phyloP scores from a whole-genome alignment of 495 filamentous ascomycete genomes.

The Xylaria bambusicola region DNA sequence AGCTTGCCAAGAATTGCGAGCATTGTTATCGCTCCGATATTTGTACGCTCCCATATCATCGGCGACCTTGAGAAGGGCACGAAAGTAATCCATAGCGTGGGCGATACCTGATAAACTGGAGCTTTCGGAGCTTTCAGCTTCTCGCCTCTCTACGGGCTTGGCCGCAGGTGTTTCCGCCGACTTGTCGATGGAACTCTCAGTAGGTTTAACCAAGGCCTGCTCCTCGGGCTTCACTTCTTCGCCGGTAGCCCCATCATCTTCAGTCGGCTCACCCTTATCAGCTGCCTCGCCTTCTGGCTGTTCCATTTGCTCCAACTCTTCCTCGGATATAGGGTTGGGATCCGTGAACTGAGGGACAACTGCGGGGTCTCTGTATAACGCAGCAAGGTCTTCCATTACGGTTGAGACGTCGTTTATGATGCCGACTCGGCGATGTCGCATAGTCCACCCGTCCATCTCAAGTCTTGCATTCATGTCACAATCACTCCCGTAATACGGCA shows the following conservation, averaged over 20 bases:
- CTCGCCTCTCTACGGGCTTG: slow-evolving; percentile 15
- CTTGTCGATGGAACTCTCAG: background rate
- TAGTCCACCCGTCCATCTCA: slow-evolving; percentile 48
- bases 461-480: slow-evolving; percentile 61
- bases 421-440: slow-evolving; percentile 41
- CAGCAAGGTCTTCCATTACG: slow-evolving; percentile 41
- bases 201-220: slow-evolving; percentile 4
- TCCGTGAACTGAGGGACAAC: slow-evolving; percentile 31
- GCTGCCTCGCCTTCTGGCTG: slow-evolving; percentile 2
- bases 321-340: slow-evolving; percentile 32
- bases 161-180: background rate
- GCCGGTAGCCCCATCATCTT: background rate
- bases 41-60: slow-evolving; percentile 46
- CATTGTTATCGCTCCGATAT: slow-evolving; percentile 35
- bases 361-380: slow-evolving; percentile 39
- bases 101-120: slow-evolving; percentile 11
- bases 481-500: slow-evolving; percentile 62
- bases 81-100: slow-evolving; percentile 38
- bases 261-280: slow-evolving; percentile 14
- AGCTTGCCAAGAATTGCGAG: slow-evolving; percentile 55
- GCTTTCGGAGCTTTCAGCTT: background rate
- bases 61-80: slow-evolving; percentile 34
- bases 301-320: slow-evolving; percentile 12
- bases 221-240: background rate
- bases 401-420: slow-evolving; percentile 50